Evolutionary conservation across 2,329 filamentous ascomycete genomes (phyloP), one percentile per base, ranked within the genome.

Genomic region (Monilinia fructigena): DNA sequence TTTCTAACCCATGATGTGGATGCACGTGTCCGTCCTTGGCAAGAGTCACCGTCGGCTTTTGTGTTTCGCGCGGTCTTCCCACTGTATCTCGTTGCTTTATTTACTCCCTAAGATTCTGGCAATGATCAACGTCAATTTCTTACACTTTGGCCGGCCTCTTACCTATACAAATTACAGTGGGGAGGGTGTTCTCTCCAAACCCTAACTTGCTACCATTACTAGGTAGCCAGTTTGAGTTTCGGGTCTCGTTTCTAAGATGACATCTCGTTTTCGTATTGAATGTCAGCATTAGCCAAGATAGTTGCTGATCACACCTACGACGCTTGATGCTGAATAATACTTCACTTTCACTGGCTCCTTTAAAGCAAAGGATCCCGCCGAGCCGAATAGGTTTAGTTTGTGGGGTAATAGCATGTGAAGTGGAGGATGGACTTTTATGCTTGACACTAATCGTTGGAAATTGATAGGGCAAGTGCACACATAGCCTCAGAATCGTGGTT

Each of bases 1-100:
- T 50, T 60, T 16, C 16, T 48, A 11, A 35, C 7, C 31, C 31
- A 35, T 3, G 31, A 0, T 7, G 31, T 35, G 31, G 5, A 35
- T 60, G 45, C 28, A 38, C 35, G 28, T 48, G n/a, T 60, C 26
- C 6, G n/a, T 35, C 26, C 42, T 59, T 59, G 40, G 55, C 42
- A 6, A 48, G 26, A 20, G 3, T 18, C 8, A 16, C 10, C 35
- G 28, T 28, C 28, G 28, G 12, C 11, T 12, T 11, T 28, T 35
- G 35, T 12, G 52, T 28, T n/a, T 54, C 28, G 6, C 20, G 6
- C 1, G 28, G 28, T 28, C 28, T 28, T 28, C 28, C 28, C 4
- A 4, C 28, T 28, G 31, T 8, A 35, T 35, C 31, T 35, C 31
- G 31, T 35, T 35, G 31, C 31, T 5, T 7, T 35, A 5, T 35